Conservation (phyloP, 345 rosid species). For the Populus simonii region DNA sequence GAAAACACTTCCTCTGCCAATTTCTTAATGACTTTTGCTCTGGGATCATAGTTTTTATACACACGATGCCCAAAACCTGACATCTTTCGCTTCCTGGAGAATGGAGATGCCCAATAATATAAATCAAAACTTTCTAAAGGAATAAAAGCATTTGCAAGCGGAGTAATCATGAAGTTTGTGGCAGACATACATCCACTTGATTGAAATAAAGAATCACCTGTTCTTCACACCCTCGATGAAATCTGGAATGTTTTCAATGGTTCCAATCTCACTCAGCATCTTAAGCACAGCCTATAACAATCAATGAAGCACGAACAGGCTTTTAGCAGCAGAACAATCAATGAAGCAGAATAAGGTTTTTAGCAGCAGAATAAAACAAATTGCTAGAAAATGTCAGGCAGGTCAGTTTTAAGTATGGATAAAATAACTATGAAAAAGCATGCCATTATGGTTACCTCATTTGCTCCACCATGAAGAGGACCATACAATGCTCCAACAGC, state of each 20-base stretch:
- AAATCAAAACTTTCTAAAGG: background rate
- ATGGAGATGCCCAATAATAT: slow-evolving; percentile 1
- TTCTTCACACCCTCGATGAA: slow-evolving; percentile 93
- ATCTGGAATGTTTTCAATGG: slow-evolving; percentile 86
- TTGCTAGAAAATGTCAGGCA: background rate
- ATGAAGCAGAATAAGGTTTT: slow-evolving; percentile 2
- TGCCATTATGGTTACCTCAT: slow-evolving; percentile 57
- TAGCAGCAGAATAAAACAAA: background rate
- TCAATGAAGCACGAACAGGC: slow-evolving; percentile 2
- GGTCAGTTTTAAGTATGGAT: background rate
- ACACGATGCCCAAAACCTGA: slow-evolving; percentile 99
- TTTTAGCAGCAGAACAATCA: background rate
- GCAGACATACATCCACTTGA: background rate
- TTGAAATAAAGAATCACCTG: slow-evolving; percentile 43
- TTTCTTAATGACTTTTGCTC: slow-evolving; percentile 89
- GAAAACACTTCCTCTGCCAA: slow-evolving; percentile 93
- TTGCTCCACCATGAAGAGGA: slow-evolving; percentile 99
- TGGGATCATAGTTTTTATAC: slow-evolving; percentile 95
- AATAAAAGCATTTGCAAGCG: background rate
- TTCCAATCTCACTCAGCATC: slow-evolving; percentile 89
- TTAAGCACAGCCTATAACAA: slow-evolving; percentile 87
- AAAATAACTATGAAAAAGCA: background rate
- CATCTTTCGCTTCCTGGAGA: slow-evolving; percentile 85
- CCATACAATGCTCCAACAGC: slow-evolving; percentile 97
- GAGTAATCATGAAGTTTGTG: background rate